A percentile compares a stretch with the other conserved stretches of the same genome.
Conservation (phyloP, 371 early-diverging fungal genomes). For the Syncephalastrum contaminatum region DNA sequence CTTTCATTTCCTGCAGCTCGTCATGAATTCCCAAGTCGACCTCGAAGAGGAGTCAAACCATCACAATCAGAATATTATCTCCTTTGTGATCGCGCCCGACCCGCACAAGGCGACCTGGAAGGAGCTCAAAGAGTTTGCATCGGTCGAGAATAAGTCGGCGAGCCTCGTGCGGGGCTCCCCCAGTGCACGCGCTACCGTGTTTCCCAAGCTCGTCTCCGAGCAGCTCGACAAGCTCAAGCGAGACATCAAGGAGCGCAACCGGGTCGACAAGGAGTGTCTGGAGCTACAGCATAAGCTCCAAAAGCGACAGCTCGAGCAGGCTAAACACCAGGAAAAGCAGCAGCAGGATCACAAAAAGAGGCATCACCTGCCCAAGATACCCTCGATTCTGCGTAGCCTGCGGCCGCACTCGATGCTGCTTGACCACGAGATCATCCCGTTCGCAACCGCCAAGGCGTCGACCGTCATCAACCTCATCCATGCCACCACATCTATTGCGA, state of each 20-base stretch:
- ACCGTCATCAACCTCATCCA: conserved; percentile 81
- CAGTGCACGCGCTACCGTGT: conserved; percentile 30
- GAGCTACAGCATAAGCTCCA: conserved; percentile 66
- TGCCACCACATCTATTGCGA: conserved; percentile 70
- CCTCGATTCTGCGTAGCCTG: conserved; percentile 34
- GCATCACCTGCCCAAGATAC: conserved; percentile 37
- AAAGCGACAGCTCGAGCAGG: conserved; percentile 71
- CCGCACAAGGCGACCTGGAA: conserved; percentile 27
- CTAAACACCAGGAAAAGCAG: conserved; percentile 61
- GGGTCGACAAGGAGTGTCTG: conserved; percentile 68
- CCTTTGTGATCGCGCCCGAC: conserved; percentile 28
- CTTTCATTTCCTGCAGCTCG: conserved; percentile 61
- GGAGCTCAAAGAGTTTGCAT: conserved; percentile 36
- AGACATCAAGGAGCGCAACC: conserved; percentile 71
- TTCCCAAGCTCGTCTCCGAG: conserved; percentile 57
- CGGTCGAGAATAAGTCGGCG: conserved; percentile 32
- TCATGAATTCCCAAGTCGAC: conserved; percentile 37
- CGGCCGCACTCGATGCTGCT: conserved; percentile 18
- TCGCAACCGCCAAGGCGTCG: conserved; percentile 54
- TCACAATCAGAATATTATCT: conserved; percentile 8
- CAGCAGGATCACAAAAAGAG: conserved; percentile 14
- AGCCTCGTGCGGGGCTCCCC: conserved; percentile 10
- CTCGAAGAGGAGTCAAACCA: conserved; percentile 19
- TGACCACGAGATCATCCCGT: conserved; percentile 3
- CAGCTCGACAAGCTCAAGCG: conserved; percentile 71